These are phyloP conservation scores for Aethionema arabicum DNA, from an alignment of 345 rosid species.

Conservation along the genomic window DNA sequence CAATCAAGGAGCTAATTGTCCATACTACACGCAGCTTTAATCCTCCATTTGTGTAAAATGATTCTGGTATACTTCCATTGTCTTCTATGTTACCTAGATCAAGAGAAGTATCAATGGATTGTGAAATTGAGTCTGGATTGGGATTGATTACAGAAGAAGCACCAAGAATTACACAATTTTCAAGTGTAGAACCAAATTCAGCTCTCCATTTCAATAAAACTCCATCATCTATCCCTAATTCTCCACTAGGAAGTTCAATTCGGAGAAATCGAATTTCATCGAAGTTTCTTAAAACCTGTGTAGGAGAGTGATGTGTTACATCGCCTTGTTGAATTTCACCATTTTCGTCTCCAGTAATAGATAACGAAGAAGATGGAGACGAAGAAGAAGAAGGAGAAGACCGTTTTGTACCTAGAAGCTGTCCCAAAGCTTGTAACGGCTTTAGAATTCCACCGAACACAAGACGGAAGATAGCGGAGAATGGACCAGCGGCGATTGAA, in stretches of 20 bases:
- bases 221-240: constrained; percentile 82
- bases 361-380: constrained; percentile 18
- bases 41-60: constrained; percentile 92
- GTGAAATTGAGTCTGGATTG: constrained; percentile 5
- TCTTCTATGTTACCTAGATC: constrained; percentile 47
- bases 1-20: constrained; percentile 94
- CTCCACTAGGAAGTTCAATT: constrained; percentile 88
- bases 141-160: constrained; percentile 60
- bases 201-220: constrained; percentile 88
- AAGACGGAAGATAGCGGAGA: constrained; percentile 50
- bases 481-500: constrained; percentile 27
- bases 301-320: constrained; percentile 97
- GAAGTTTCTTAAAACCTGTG: constrained; percentile 87
- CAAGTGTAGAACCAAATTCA: constrained; percentile 91
- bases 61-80: constrained; percentile 85
- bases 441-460: constrained; percentile 59
- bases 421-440: constrained; percentile 73
- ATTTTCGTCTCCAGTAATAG: constrained; percentile 46
- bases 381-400: background rate
- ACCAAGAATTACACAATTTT: constrained; percentile 88
- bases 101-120: background rate
- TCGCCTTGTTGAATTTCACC: constrained; percentile 73
- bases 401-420: constrained; percentile 54
- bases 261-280: constrained; percentile 79
- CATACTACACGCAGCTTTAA: constrained; percentile 92